Percentiles rank a stretch among this genome's conserved stretches.
Conservation (phyloP, 2,329 filamentous ascomycete genomes). For the Ophiostoma sp. region DNA sequence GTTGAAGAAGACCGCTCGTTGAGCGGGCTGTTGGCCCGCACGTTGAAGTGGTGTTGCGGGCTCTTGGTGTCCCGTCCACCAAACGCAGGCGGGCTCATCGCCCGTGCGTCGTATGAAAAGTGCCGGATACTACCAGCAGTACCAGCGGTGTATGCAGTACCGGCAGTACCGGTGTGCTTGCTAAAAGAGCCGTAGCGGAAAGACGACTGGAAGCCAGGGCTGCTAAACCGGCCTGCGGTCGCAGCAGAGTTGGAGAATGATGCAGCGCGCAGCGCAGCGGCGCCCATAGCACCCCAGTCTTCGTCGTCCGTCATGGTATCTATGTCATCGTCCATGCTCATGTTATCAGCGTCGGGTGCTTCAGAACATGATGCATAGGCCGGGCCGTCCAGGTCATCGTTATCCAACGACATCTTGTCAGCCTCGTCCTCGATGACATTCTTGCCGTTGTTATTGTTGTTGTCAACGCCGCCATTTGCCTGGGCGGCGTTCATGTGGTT, state of each 20-base stretch:
- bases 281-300: slow-evolving; percentile 87
- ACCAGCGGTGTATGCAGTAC: slow-evolving; percentile 9
- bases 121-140: slow-evolving; percentile 36
- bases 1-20: slow-evolving; percentile 23
- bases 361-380: slow-evolving; percentile 71
- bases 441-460: slow-evolving; percentile 37
- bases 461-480: neutral
- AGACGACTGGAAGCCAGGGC: slow-evolving; percentile 41
- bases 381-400: slow-evolving; percentile 66
- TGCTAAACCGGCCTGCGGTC: slow-evolving; percentile 46
- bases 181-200: slow-evolving; percentile 46
- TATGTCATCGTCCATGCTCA: slow-evolving; percentile 62
- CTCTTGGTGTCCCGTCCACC: slow-evolving; percentile 15
- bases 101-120: slow-evolving; percentile 46
- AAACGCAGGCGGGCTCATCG: slow-evolving; percentile 30
- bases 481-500: slow-evolving; percentile 2
- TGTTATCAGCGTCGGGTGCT: slow-evolving; percentile 59
- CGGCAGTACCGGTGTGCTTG: slow-evolving; percentile 30
- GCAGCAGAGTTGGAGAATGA: slow-evolving; percentile 52
- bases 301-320: slow-evolving; percentile 91
- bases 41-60: slow-evolving; percentile 41
- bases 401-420: slow-evolving; percentile 86
- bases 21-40: slow-evolving; percentile 17
- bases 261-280: slow-evolving; percentile 69
- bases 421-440: slow-evolving; percentile 77